Evolutionary conservation across 169 alveolate species (phyloP).

Genomic region (Babesia bovis): DNA sequence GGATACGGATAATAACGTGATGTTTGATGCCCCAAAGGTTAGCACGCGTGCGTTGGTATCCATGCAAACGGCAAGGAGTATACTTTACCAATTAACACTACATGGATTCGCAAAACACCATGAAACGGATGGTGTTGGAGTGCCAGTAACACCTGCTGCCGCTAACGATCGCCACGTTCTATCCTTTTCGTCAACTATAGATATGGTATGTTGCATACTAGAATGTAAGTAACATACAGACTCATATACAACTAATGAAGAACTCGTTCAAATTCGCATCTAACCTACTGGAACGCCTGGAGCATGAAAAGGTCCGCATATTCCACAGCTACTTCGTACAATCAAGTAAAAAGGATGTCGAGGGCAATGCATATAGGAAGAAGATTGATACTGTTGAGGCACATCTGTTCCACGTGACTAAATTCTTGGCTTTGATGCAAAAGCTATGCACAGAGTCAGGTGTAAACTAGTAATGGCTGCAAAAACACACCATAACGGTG

Average conservation of each 20-base stretch:
- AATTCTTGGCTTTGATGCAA: slow-evolving; percentile 59
- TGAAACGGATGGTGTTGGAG: slow-evolving; percentile 44
- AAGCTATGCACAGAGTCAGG: slow-evolving; percentile 2
- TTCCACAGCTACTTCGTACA: slow-evolving; percentile 27
- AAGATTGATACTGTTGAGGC: slow-evolving; percentile 36
- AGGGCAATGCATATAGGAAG: not conserved
- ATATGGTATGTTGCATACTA: slow-evolving; percentile 13
- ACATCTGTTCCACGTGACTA: slow-evolving; percentile 51
- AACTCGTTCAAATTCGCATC: slow-evolving; percentile 51
- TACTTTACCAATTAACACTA: slow-evolving; percentile 52
- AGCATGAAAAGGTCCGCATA: slow-evolving; percentile 29
- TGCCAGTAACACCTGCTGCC: slow-evolving; percentile 2
- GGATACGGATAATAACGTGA: slow-evolving; percentile 22
- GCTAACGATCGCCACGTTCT: slow-evolving; percentile 38
- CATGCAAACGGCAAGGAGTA: slow-evolving; percentile 62
- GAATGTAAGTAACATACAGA: slow-evolving; percentile 1
- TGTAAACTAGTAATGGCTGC: too few species aligned
- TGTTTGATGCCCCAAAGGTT: slow-evolving; percentile 47
- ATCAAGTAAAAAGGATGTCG: not conserved
- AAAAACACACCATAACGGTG: too few species aligned
- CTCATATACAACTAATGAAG: slow-evolving; percentile 43
- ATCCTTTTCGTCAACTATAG: slow-evolving; percentile 47
- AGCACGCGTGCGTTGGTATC: slow-evolving; percentile 63
- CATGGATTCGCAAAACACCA: slow-evolving; percentile 52
- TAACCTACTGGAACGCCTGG: slow-evolving; percentile 59